A percentile compares a stretch with the other conserved stretches of the same genome.
phyloP scores from a whole-genome alignment of 176 grass and related monocot genomes.

The Poa annua region DNA sequence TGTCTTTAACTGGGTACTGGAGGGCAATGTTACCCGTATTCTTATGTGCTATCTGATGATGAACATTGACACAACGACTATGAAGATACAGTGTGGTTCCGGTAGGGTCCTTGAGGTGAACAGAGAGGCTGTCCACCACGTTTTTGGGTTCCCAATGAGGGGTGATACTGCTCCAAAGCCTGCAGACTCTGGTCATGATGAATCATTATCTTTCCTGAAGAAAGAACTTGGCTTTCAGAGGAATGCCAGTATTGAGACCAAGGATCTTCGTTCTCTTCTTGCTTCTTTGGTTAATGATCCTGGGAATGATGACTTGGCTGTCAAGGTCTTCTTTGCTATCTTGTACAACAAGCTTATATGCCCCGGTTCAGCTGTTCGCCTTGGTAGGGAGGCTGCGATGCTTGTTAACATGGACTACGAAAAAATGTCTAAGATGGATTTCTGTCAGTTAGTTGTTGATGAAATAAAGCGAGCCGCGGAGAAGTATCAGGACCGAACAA shows the following conservation, averaged over 20 bases:
- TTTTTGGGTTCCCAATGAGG: not conserved
- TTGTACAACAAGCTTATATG: not conserved
- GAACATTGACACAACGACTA: not conserved
- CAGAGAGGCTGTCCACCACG: not conserved
- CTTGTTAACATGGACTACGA: not conserved
- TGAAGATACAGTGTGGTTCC: not conserved
- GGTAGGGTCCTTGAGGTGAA: not conserved
- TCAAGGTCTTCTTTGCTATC: no score
- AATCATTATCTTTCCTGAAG: not conserved
- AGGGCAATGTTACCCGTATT: not conserved
- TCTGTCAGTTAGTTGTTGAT: not conserved
- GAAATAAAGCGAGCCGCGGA: not conserved
- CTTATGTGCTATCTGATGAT: not conserved
- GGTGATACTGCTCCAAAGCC: not conserved
- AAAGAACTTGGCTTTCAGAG: not conserved
- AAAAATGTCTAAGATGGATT: not conserved
- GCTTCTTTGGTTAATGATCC: not conserved
- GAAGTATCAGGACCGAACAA: not conserved
- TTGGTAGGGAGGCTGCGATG: not conserved
- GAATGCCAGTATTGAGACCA: not conserved
- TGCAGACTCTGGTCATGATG: not conserved
- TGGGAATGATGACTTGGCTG: not conserved
- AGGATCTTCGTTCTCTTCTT: not conserved
- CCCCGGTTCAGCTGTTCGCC: not conserved
- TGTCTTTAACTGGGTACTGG: not conserved